Evolutionary conservation across 345 rosid species (phyloP).

Genomic region (Gossypium ekmanianum): DNA sequence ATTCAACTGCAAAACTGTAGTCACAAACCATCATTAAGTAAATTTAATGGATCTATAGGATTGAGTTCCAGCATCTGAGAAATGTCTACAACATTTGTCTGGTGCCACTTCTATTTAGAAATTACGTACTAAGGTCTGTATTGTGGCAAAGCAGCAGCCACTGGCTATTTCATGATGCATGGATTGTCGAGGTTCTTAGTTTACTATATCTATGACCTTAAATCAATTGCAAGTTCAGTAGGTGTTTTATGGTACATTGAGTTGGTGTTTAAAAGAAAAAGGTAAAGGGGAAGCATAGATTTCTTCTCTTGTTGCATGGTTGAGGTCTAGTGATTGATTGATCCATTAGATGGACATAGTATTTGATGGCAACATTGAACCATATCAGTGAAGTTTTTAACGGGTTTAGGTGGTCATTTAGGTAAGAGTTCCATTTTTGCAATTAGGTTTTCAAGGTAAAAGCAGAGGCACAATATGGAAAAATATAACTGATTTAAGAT

Average conservation of each 20-base stretch:
- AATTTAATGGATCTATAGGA: background rate
- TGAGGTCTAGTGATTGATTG: constrained; percentile 1
- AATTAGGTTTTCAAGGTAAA: background rate
- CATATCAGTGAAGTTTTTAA: background rate
- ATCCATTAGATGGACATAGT: background rate
- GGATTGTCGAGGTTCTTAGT: background rate
- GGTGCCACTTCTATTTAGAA: background rate
- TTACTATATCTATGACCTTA: background rate
- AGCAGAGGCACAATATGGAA: background rate
- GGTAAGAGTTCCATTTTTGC: background rate
- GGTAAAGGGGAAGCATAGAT: background rate
- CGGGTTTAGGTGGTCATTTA: background rate
- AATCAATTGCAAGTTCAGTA: background rate
- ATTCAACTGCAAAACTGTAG: background rate
- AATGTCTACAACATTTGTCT: background rate
- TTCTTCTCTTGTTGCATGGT: background rate
- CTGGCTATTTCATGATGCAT: background rate
- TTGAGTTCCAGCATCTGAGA: background rate
- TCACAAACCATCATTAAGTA: background rate
- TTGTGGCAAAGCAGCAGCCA: background rate
- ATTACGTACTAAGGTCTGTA: background rate
- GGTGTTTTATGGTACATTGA: background rate
- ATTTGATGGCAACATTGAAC: background rate
- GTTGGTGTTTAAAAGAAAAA: background rate
- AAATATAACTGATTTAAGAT: background rate